These are phyloP conservation scores for Bretschneidera sinensis DNA, from an alignment of 345 rosid species.

Conservation along the genomic window DNA sequence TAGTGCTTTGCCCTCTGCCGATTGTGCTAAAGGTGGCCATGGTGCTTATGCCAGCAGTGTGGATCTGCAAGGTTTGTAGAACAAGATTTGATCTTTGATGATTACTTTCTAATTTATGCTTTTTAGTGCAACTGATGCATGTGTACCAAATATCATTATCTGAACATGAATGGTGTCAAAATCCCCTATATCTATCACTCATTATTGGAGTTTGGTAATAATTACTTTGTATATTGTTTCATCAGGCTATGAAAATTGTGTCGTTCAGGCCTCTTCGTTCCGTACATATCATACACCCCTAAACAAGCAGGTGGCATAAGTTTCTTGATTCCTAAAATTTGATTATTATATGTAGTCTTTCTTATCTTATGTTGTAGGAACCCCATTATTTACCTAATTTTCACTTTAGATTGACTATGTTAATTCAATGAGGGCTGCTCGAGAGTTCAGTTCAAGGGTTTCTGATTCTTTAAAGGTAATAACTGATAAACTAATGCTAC, in stretches of 20 bases:
- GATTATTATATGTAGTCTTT: conserved; percentile 1
- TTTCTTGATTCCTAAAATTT: conserved; percentile 9
- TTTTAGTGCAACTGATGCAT: conserved; percentile 1
- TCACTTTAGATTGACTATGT: conserved; percentile 69
- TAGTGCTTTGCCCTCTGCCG: conserved; percentile 85
- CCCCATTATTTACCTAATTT: conserved; percentile 9
- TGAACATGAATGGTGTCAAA: background rate
- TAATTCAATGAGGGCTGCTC: conserved; percentile 91
- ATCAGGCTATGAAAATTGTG: conserved; percentile 69
- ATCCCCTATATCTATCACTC: too few species aligned
- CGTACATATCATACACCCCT: conserved; percentile 98
- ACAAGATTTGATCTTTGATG: conserved; percentile 11
- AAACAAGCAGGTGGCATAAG: conserved; percentile 68
- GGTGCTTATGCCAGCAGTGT: conserved; percentile 95
- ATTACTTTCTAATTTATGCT: background rate
- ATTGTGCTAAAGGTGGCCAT: conserved; percentile 98
- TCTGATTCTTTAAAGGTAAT: conserved; percentile 77
- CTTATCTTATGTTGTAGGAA: conserved; percentile 3
- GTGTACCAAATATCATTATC: background rate
- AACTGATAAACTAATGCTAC: conserved; percentile 11
- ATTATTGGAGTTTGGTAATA: too few species aligned
- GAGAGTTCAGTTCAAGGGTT: conserved; percentile 66
- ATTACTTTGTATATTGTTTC: conserved; percentile 17
- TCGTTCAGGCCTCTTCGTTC: conserved; percentile 88
- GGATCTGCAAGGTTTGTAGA: conserved; percentile 63